Evolutionary conservation across 2,329 filamentous ascomycete genomes (phyloP), one percentile per base, ranked within the genome.

Genomic region (Neofusicoccum ribis): DNA sequence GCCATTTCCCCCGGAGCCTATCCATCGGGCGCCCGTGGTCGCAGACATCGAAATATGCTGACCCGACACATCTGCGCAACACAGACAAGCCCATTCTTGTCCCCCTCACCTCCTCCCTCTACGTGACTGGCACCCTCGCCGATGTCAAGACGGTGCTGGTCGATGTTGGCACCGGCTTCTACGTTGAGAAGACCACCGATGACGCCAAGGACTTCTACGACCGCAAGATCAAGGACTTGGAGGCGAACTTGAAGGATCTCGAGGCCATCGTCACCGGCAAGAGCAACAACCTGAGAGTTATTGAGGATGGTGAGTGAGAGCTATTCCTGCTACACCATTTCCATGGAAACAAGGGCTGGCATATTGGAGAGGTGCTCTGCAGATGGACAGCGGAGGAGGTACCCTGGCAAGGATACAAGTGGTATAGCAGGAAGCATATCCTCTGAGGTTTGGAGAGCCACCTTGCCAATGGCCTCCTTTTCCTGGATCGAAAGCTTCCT

Each of bases 91-190:
- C 82, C 7, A 90, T 98, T 54, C 86, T 99, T 20, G 92, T 99
- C n/a, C 95, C 96, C 0, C 81, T 99, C 68, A 99, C 95, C 12
- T 95, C 91, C 72, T 97, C 93, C 0, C 85, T 99, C 36, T 99
- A 99, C 79, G 94, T 99, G 15, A 90, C 91, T 31, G 96, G 94
- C 37, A 89, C 86, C 44, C 83, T 98, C 46, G 85, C 90, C 8
- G 44, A 60, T 41, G 39, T 63, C 41, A 70, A 71, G 56, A 72
- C 76, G 43, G 75, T 78, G 27, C 68, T 98, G 66, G 92, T 98
- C 46, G 94, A 98, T 77, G 88, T 97, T 20, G 94, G 94, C 20
- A 98, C 94, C 0, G 94, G 94, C 0, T 98, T 96, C 77, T 93
- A 93, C 74, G 89, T 98, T 62, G 93, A 98, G 80, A 99, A 99